These are phyloP conservation scores for Mayamaea pseudoterrestris DNA, from an alignment of 108 stramenopile species.

Conservation along the genomic window DNA sequence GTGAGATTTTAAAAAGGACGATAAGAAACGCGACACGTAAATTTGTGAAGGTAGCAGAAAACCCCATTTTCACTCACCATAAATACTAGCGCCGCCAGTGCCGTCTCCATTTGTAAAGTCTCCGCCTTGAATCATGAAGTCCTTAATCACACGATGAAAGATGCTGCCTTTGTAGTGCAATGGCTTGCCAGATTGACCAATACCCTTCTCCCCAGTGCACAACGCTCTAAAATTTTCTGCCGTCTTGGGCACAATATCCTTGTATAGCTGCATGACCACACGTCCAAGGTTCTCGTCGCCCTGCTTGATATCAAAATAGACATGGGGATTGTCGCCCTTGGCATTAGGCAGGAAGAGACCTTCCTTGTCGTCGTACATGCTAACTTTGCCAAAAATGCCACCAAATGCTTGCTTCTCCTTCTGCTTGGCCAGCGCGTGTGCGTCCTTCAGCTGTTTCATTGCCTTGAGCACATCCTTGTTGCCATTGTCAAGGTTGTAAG, in stretches of 20 bases:
- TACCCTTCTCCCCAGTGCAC: slow-evolving; percentile 93
- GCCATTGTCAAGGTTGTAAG: slow-evolving; percentile 70
- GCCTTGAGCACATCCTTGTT: slow-evolving; percentile 91
- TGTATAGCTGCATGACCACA: slow-evolving; percentile 84
- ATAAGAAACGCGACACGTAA: no score
- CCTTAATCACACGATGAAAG: slow-evolving; percentile 90
- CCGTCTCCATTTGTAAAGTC: slow-evolving; percentile 92
- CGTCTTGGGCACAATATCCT: slow-evolving; percentile 89
- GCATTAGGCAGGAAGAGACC: slow-evolving; percentile 55
- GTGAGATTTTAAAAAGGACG: no score
- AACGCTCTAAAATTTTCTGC: slow-evolving; percentile 93
- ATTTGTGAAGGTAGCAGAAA: no score
- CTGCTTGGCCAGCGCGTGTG: slow-evolving; percentile 44
- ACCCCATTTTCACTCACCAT: no score
- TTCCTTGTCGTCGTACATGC: slow-evolving; percentile 90
- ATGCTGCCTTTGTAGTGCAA: slow-evolving; percentile 85
- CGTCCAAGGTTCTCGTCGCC: slow-evolving; percentile 72
- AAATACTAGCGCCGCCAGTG: slow-evolving; percentile 64
- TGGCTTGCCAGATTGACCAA: slow-evolving; percentile 51
- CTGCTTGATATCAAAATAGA: slow-evolving; percentile 84
- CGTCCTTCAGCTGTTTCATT: slow-evolving; percentile 61
- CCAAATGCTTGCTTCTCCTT: slow-evolving; percentile 89
- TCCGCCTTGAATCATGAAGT: slow-evolving; percentile 89
- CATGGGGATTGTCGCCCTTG: slow-evolving; percentile 80
- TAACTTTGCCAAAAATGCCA: slow-evolving; percentile 79